phyloP scores from a whole-genome alignment of 371 early-diverging fungal species.

The Mucor velutinosus region DNA sequence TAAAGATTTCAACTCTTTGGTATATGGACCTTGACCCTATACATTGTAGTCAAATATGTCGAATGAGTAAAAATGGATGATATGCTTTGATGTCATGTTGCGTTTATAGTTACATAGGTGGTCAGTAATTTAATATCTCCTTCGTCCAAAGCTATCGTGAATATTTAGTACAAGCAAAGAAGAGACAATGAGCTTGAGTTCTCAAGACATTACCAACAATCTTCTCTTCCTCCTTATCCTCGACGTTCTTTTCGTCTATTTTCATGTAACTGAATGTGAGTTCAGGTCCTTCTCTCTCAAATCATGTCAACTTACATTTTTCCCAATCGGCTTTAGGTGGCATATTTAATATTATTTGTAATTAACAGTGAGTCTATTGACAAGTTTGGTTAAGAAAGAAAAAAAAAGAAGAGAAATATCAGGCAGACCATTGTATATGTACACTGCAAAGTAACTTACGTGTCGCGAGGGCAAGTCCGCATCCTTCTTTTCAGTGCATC shows the following conservation, averaged over 20 bases:
- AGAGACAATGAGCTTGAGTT: not conserved
- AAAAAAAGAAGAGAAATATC: not conserved
- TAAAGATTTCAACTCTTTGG: constrained; percentile 86
- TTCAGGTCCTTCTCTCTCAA: not conserved
- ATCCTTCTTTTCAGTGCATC: not conserved
- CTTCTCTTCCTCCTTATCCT: constrained; percentile 84
- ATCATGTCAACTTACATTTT: constrained; percentile 72
- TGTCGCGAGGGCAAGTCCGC: constrained; percentile 20
- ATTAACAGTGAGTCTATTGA: constrained; percentile 2
- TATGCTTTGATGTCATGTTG: not conserved
- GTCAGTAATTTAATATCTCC: constrained; percentile 95
- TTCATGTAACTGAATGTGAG: not conserved
- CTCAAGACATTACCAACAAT: constrained; percentile 73
- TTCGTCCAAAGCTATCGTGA: constrained; percentile 82
- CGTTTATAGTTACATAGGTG: constrained; percentile 71
- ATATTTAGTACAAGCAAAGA: not conserved
- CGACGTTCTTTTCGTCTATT: constrained; percentile 79
- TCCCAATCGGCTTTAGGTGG: constrained; percentile 81
- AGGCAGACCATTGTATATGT: not conserved
- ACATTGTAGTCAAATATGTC: not conserved
- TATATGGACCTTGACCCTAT: constrained; percentile 97
- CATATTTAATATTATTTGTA: constrained; percentile 13
- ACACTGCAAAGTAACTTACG: constrained; percentile 20
- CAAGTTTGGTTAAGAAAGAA: constrained; percentile 2
- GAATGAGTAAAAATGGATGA: not conserved